Base-by-base conservation (phyloP, 2,329 filamentous ascomycete species). In the Cladosporium sp. region DNA sequence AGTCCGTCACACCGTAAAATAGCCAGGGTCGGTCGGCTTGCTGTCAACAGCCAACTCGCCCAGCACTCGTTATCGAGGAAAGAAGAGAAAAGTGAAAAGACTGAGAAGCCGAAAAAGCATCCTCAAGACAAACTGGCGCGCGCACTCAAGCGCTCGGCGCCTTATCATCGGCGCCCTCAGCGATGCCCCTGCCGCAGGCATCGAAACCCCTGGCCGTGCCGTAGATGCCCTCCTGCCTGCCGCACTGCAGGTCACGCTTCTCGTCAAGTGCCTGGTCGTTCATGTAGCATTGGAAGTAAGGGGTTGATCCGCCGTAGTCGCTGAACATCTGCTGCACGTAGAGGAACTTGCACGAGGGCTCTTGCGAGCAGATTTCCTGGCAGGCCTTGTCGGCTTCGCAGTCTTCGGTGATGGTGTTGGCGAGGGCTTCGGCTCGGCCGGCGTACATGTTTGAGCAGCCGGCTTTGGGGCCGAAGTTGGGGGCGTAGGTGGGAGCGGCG, bases 401-500 rank as follows among this genome's bases (percentile, higher is more conserved):
- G 34, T 62, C 41, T 18, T 68, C 59, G 26, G 54, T 67, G 57
- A 68, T 64, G n/a, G n/a, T 57, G 44, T 47, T 32, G 54, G 65
- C 61, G 26, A 71, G 68, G 14, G 52, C 36, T n/a, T 65, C 38
- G 36, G 52, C 49, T 7, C 12, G 15, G 18, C 30, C 26, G 26
- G 38, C 55, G 32, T 54, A 66, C 11, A 65, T 41, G 63, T 68
- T 66, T 2, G 59, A 54, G 59, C 71, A 72, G 54, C 71, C 71
- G 15, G 65, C 66, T 62, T 66, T 55, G 11, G 71, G 69, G 15
- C 71, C 71, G 55, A 64, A 71, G 34, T 71, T 66, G n/a, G 70
- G 65, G 3, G 72, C 76, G 65, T 68, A 74, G 5, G 70, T 70
- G 7, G 73, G 69, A 6, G 70, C 71, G 15, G 71, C 66, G 34